Evolutionary conservation across 768 basidiomycete species (phyloP).

Genomic region (Podaxis sp.): DNA sequence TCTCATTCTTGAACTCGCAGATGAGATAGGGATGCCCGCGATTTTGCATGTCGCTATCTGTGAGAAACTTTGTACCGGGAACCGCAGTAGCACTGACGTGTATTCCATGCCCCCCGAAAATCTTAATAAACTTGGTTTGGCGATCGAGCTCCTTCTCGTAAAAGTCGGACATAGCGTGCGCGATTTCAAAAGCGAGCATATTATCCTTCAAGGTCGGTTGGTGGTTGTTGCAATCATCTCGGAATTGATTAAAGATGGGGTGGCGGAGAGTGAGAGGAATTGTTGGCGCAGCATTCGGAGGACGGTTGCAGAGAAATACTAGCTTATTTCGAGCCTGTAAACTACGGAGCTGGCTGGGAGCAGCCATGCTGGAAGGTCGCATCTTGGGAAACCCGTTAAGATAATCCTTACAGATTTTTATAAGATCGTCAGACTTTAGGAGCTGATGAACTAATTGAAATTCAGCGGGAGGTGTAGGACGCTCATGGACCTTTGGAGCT

Average conservation of each 20-base stretch:
- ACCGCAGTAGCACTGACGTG: background rate
- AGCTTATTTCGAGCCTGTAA: no score
- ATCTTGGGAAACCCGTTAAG: no score
- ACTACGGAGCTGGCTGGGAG: no score
- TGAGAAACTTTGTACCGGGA: background rate
- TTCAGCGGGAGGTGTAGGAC: no score
- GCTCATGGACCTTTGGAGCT: no score
- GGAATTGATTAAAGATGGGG: slow-evolving; percentile 22
- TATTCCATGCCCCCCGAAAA: slow-evolving; percentile 9
- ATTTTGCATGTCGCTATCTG: slow-evolving; percentile 12
- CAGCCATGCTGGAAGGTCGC: no score
- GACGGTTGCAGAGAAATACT: slow-evolving; percentile 17
- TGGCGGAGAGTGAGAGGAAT: slow-evolving; percentile 23
- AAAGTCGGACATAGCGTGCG: slow-evolving; percentile 18
- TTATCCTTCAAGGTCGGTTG: slow-evolving; percentile 10
- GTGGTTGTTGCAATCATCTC: slow-evolving; percentile 17
- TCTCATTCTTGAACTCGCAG: slow-evolving; percentile 18
- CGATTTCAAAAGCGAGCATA: slow-evolving; percentile 15
- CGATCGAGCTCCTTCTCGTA: slow-evolving; percentile 17
- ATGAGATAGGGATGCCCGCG: background rate
- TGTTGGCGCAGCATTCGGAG: slow-evolving; percentile 15
- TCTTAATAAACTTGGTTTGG: slow-evolving; percentile 5
- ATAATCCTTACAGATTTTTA: no score
- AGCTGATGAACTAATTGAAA: no score
- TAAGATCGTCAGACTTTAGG: no score